Evolutionary conservation across 805 yeast genomes (phyloP), one percentile per base, ranked within the genome.

Genomic region (Scheffersomyces spartinae): DNA sequence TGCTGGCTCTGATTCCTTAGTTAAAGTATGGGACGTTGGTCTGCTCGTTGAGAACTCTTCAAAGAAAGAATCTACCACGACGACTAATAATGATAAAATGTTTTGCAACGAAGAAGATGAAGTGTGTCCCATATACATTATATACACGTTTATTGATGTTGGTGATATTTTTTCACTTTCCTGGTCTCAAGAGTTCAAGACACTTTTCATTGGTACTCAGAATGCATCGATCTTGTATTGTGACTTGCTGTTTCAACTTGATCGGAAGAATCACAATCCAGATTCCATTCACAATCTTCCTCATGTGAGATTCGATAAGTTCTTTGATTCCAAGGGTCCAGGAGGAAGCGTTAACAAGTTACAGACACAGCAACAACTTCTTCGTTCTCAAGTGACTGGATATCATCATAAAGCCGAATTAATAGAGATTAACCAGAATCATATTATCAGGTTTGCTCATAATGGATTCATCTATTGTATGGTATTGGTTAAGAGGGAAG

Each of bases 91-190:
- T 11, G 31, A 32, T n/a, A 17, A 26, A 15, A 39, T 47, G 19
- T 35, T 29, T 8, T 56, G 62, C 27, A 44, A n/a, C n/a, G n/a
- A n/a, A n/a, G n/a, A n/a, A n/a, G n/a, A n/a, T n/a, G n/a, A n/a
- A n/a, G n/a, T n/a, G 70, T 64, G 34, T 49, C 79, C 1, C 79
- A 80, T n/a, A n/a, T n/a, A n/a, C 39, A 79, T 94, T 0, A 71
- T 86, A 6, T 88, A 88, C 47, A 78, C 94, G 1, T 49, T 79
- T 7, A 66, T 79, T 18, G 98, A 88, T 53, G 78, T 88, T 26
- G 98, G 98, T 26, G 98, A 88, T 49, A 79, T 88, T 10, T 88
- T 88, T 45, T 77, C 94, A 6, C 53, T 88, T 17, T 68, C 74
- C 6, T 83, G 91, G 73, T 63, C 76, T 9, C 68, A 71, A 11